phyloP scores from a whole-genome alignment of 1,139 yeast genomes.

The Candida sp. region DNA sequence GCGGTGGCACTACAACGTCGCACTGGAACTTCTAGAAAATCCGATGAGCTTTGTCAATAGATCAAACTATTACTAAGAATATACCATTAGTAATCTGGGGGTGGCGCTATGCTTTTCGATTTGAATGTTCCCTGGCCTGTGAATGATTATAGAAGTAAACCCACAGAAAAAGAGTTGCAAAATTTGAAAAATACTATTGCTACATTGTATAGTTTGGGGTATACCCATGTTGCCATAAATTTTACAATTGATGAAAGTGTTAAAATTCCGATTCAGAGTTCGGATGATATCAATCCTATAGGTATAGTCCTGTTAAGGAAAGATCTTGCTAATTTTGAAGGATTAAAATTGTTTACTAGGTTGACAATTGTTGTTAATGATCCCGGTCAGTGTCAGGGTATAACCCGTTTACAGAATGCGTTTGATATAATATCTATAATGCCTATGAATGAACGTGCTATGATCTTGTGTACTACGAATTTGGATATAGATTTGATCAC shows the following conservation, averaged over 20 bases:
- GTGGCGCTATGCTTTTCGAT: constrained; percentile 45
- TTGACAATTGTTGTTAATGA: constrained; percentile 76
- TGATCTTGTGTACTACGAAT: constrained; percentile 68
- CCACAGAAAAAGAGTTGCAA: constrained; percentile 37
- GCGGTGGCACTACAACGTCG: constrained; percentile 8
- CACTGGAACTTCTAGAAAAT: background rate
- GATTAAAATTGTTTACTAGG: constrained; percentile 58
- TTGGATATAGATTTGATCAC: constrained; percentile 81
- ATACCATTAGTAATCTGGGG: background rate
- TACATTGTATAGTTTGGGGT: constrained; percentile 64
- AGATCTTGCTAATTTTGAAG: constrained; percentile 31
- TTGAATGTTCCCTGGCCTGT: constrained; percentile 84
- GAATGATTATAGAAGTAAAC: constrained; percentile 37
- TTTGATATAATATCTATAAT: constrained; percentile 83
- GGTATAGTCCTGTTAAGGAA: constrained; percentile 20
- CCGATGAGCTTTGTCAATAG: no score
- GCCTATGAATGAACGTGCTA: constrained; percentile 77
- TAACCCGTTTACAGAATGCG: constrained; percentile 55
- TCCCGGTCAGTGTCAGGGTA: constrained; percentile 70
- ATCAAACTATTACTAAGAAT: background rate
- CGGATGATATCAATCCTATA: constrained; percentile 35
- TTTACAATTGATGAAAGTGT: constrained; percentile 55
- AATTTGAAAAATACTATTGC: constrained; percentile 47
- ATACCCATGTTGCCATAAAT: constrained; percentile 72
- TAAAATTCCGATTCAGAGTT: constrained; percentile 48